Conservation (phyloP, 2,329 filamentous ascomycete genomes). For the Mariannaea sp. region DNA sequence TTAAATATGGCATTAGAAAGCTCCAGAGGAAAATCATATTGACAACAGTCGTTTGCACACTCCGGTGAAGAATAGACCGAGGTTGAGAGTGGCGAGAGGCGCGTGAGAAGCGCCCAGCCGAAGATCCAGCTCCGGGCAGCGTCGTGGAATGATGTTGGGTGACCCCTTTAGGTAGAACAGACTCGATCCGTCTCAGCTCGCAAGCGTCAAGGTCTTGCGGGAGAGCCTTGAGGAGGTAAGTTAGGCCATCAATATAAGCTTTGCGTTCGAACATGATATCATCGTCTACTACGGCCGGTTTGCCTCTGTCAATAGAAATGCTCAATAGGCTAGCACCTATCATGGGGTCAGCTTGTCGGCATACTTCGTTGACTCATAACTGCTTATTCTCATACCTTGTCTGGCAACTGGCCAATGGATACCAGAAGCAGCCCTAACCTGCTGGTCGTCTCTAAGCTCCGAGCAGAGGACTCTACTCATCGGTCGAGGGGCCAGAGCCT, state of each 20-base stretch:
- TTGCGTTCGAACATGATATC: slow-evolving; percentile 53
- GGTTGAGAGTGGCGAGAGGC: slow-evolving; percentile 9
- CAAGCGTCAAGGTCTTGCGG: slow-evolving; percentile 60
- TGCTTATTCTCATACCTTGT: slow-evolving; percentile 37
- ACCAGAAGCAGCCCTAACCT: slow-evolving; percentile 37
- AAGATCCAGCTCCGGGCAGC: slow-evolving; percentile 8
- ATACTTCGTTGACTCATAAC: neutral
- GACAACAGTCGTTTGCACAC: slow-evolving; percentile 60
- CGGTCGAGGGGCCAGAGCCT: slow-evolving; percentile 19
- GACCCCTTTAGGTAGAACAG: slow-evolving; percentile 33
- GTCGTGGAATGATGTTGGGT: neutral
- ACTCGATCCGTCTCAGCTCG: slow-evolving; percentile 51
- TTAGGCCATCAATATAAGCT: slow-evolving; percentile 66
- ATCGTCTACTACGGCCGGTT: slow-evolving; percentile 32
- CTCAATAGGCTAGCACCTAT: slow-evolving; percentile 37
- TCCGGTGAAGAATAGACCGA: slow-evolving; percentile 61
- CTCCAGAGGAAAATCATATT: slow-evolving; percentile 64
- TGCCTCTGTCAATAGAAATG: slow-evolving; percentile 37
- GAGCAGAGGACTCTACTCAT: slow-evolving; percentile 37
- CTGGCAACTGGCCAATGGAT: slow-evolving; percentile 43
- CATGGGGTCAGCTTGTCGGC: neutral
- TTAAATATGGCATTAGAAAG: slow-evolving; percentile 65
- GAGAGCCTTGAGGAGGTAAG: slow-evolving; percentile 67
- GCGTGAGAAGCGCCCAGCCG: neutral
- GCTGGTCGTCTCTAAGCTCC: slow-evolving; percentile 29